Conservation (phyloP, 305 asterid species). For the Caryopteris hybrid region DNA sequence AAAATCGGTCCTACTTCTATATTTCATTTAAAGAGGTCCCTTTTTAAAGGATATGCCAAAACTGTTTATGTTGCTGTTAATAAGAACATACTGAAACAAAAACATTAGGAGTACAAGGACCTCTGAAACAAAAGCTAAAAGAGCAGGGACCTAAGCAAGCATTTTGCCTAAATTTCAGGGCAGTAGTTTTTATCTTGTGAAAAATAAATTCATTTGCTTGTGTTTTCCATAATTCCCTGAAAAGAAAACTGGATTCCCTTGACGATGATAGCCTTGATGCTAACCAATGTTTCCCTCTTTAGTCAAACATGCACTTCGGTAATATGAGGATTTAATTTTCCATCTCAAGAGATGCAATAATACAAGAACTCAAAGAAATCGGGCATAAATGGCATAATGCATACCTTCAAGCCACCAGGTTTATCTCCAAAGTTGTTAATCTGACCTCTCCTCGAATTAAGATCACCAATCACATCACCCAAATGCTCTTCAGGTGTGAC, state of each 20-base stretch:
- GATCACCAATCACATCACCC: conserved; percentile 96
- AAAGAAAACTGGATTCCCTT: background rate
- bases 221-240: background rate
- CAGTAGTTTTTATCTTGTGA: background rate
- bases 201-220: background rate
- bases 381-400: background rate
- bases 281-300: background rate
- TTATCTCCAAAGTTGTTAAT: conserved; percentile 89
- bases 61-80: too few relatives aligned
- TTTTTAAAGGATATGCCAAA: too few relatives aligned
- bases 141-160: too few relatives aligned
- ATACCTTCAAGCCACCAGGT: conserved; percentile 95
- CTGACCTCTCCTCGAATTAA: conserved; percentile 92
- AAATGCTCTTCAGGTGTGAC: conserved; percentile 96
- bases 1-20: too few relatives aligned
- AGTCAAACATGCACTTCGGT: background rate
- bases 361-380: background rate
- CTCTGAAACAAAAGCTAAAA: too few relatives aligned
- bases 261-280: background rate
- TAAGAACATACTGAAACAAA: background rate
- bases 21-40: too few relatives aligned
- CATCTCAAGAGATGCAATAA: background rate
- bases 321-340: background rate
- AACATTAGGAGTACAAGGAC: too few relatives aligned
- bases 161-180: background rate